Percentiles rank a stretch among this genome's conserved stretches.
phyloP scores from a whole-genome alignment of 768 basidiomycete genomes.

The Auricularia auricula-judae region DNA sequence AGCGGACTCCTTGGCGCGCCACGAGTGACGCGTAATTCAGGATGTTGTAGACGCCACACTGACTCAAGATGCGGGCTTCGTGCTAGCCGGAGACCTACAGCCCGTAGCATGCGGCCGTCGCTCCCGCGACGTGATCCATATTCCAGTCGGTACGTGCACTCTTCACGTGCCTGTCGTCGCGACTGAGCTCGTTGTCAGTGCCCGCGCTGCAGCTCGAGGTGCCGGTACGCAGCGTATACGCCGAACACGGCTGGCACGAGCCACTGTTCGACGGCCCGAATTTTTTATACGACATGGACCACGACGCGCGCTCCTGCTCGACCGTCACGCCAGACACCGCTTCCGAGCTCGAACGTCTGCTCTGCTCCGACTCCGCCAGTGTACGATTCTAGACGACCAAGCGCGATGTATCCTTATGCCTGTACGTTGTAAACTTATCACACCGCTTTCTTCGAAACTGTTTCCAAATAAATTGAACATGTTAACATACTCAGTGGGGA shows the following conservation, averaged over 20 bases:
- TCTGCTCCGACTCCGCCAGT: background rate
- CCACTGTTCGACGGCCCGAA: background rate
- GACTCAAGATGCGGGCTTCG: no score
- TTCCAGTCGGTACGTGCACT: no score
- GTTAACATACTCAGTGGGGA: no score
- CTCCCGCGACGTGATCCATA: no score
- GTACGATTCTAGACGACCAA: background rate
- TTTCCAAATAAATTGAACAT: no score
- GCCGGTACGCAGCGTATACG: background rate
- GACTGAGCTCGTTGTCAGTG: background rate
- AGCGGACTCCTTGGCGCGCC: no score
- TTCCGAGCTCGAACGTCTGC: background rate
- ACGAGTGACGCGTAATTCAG: no score
- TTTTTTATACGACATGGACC: background rate
- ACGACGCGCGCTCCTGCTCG: background rate
- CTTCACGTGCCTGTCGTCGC: background rate
- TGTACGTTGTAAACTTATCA: background rate
- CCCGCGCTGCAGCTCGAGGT: background rate
- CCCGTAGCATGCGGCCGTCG: no score
- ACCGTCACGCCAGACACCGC: background rate
- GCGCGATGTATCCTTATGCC: background rate
- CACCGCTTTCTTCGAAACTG: background rate
- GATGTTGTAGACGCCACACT: no score
- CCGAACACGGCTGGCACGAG: background rate
- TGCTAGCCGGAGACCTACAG: no score